Conservation (phyloP, 176 grass and related monocot genomes). For the Triticum monococcum region DNA sequence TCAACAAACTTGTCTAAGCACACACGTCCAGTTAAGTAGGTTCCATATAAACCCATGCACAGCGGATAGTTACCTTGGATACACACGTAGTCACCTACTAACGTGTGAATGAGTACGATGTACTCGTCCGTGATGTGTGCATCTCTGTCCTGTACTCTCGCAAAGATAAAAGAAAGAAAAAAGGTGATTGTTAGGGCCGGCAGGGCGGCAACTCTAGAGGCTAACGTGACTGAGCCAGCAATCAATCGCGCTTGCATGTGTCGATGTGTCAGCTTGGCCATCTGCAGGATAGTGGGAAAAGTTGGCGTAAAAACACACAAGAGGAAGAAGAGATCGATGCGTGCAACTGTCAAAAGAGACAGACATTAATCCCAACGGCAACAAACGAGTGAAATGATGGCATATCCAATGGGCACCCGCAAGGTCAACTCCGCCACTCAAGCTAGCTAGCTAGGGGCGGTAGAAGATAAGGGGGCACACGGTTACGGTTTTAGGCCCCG, state of each 20-base stretch:
- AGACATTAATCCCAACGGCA: slow-evolving; percentile 28
- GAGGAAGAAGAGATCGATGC: neutral
- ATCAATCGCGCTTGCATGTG: neutral
- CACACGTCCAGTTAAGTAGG: too few relatives aligned
- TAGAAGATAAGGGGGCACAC: slow-evolving; percentile 22
- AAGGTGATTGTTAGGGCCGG: neutral
- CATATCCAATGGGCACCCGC: neutral
- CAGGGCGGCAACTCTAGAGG: neutral
- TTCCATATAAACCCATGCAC: neutral
- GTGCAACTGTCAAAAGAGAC: slow-evolving; percentile 29
- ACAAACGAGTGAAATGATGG: slow-evolving; percentile 19
- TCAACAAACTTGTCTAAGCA: too few relatives aligned
- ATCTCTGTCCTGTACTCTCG: neutral
- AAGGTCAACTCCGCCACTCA: slow-evolving; percentile 33
- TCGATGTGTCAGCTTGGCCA: neutral
- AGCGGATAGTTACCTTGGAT: neutral
- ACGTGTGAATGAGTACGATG: neutral
- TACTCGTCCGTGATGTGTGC: neutral
- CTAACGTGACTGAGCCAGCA: neutral
- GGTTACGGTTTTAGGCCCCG: neutral
- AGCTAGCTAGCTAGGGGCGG: slow-evolving; percentile 6
- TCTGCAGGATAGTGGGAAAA: slow-evolving; percentile 10
- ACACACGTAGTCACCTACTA: neutral
- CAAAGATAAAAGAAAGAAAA: neutral
- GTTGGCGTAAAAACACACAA: slow-evolving; percentile 22